Evolutionary conservation across 2,329 filamentous ascomycete genomes (phyloP).

Genomic region (Stemphylium beticola): DNA sequence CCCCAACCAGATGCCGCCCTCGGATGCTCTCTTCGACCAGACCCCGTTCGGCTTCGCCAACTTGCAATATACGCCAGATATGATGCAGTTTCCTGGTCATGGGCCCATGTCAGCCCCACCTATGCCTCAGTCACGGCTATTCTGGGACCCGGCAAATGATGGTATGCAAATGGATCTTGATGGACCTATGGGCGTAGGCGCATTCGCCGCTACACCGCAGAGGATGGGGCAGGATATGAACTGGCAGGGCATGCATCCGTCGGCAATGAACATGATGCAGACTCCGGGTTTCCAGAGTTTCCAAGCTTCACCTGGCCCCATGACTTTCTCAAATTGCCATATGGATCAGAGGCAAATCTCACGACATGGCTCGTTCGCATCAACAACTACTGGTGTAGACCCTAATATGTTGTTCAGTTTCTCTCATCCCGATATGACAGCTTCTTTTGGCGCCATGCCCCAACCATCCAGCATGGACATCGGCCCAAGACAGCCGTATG

Average conservation of each 20-base stretch:
- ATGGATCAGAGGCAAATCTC: slow-evolving; percentile 27
- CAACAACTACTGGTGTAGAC: slow-evolving; percentile 53
- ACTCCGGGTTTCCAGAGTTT: slow-evolving; percentile 43
- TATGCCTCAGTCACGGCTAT: slow-evolving; percentile 57
- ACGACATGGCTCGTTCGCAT: slow-evolving; percentile 40
- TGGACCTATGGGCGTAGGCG: slow-evolving; percentile 38
- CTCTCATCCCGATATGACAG: slow-evolving; percentile 33
- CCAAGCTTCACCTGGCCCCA: slow-evolving; percentile 34
- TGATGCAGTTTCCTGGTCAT: slow-evolving; percentile 60
- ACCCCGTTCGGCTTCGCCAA: slow-evolving; percentile 57
- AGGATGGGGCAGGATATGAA: slow-evolving; percentile 38
- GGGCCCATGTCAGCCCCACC: slow-evolving; percentile 63
- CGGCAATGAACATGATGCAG: slow-evolving; percentile 39
- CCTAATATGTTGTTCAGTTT: slow-evolving; percentile 57
- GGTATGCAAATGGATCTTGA: slow-evolving; percentile 45
- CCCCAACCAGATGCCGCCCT: slow-evolving; percentile 35
- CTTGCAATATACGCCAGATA: slow-evolving; percentile 64
- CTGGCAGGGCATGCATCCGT: slow-evolving; percentile 44
- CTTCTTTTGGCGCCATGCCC: slow-evolving; percentile 38
- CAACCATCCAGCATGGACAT: slow-evolving; percentile 24
- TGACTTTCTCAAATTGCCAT: slow-evolving; percentile 33
- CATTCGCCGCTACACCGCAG: slow-evolving; percentile 45
- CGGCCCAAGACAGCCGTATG: slow-evolving; percentile 46
- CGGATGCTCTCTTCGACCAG: slow-evolving; percentile 43
- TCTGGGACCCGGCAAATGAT: slow-evolving; percentile 46